Base-by-base conservation (phyloP, 2,329 filamentous ascomycete genomes). In the Claviceps cyperi region DNA sequence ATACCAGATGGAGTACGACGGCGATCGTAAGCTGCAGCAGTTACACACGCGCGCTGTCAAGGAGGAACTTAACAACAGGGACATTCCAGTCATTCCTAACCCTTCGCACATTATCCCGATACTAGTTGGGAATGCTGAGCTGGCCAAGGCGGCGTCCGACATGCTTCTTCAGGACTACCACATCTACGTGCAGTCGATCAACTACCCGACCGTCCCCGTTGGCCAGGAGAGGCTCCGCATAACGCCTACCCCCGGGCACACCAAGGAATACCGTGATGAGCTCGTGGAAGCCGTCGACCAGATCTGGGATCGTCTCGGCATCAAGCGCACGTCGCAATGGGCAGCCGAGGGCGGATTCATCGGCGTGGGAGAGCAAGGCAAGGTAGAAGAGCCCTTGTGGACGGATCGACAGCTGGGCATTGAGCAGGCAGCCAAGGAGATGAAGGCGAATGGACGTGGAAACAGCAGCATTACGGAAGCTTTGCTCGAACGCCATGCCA, bases 171-270 rank as follows among this genome's bases (percentile, higher is more conserved):
- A 85, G 57, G 84, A 94, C 57, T 86, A 95, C 72, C 80, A 82
- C 54, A 96, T 98, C 64, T 98, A 98, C 64, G 92, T 98, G 24
- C 92, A 98, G 70, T 89, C 88, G 50, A 97, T 98, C 77, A 98
- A 98, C 72, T 97, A 97, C 69, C 92, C 92, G 2, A 98, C 92
- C 48, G 92, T 98, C 2, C 92, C 92, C 2, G 88, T 94, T 6
- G 92, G 92, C n/a, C 90, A 98, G 72, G 92, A 98, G 69, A 83
- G 92, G 52, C 83, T 98, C 51, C 85, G 92, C 57, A 88, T 98
- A 66, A 98, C 92, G 1, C 92, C 92, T 0, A 98, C 92, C 1
- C 92, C 92, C 0, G 92, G 92, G 43, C 92, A 98, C 66, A 80
- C 79, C 50, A 84, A 84, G 68, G 80, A 86, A 58, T 88, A 86